These are phyloP conservation scores for Pseudoscleropodium purum DNA, from an alignment of 225 moss, liverwort and hornwort genomes.

Conservation along the genomic window DNA sequence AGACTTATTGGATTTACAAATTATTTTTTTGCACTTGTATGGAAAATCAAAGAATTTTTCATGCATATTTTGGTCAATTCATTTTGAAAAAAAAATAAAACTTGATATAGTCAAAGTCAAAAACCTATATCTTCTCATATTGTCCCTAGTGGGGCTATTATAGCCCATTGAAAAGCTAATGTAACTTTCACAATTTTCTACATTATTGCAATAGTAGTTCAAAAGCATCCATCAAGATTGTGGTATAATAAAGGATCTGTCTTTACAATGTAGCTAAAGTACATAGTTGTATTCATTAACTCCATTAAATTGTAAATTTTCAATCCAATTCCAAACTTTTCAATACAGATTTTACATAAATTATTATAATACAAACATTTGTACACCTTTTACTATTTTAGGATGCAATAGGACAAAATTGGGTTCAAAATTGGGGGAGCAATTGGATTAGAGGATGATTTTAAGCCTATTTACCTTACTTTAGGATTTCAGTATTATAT, in stretches of 20 bases:
- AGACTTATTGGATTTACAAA: background rate
- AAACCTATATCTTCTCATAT: background rate
- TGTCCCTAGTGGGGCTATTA: background rate
- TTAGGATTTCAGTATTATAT: background rate
- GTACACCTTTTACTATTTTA: background rate
- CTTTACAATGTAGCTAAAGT: background rate
- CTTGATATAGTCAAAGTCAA: background rate
- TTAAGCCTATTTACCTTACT: background rate
- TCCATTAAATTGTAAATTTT: background rate
- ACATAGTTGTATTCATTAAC: background rate
- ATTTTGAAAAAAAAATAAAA: background rate
- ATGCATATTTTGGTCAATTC: background rate
- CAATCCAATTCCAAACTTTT: background rate
- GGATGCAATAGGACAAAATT: background rate
- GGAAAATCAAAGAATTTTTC: background rate
- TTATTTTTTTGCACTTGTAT: background rate
- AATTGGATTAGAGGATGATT: background rate
- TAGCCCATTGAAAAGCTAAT: background rate
- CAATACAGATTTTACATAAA: background rate
- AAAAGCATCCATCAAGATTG: background rate
- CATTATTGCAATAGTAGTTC: background rate
- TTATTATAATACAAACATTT: background rate
- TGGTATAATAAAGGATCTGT: background rate
- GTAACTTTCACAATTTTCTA: rapidly evolving
- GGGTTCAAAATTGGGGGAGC: too few relatives aligned